Percentiles rank a stretch among this genome's conserved stretches.
phyloP scores from a whole-genome alignment of 441 rosid species.

The Brassica hybrid region DNA sequence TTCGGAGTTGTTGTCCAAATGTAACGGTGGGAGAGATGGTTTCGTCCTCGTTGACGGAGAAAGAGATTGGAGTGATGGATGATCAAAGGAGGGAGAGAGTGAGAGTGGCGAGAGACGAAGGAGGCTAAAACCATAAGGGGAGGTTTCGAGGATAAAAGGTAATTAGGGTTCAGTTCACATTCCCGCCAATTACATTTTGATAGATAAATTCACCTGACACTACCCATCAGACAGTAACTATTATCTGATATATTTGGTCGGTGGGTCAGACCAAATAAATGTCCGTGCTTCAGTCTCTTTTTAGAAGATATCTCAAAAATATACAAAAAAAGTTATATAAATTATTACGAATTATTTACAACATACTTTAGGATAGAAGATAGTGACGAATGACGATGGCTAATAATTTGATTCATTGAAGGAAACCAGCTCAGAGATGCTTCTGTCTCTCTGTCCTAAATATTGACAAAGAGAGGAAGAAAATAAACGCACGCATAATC shows the following conservation, averaged over 20 bases:
- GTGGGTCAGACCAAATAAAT: too few relatives aligned
- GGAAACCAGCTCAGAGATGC: conserved; percentile 32
- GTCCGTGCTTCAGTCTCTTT: too few relatives aligned
- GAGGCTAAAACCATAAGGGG: conserved; percentile 19
- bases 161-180: conserved; percentile 25
- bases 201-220: too few relatives aligned
- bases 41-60: conserved; percentile 1
- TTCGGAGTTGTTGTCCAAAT: conserved; percentile 1
- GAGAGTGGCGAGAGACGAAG: background rate
- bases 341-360: conserved; percentile 30
- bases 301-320: too few relatives aligned
- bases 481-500: background rate
- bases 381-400: conserved; percentile 17
- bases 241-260: too few relatives aligned
- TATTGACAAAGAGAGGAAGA: conserved; percentile 3
- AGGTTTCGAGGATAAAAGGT: background rate
- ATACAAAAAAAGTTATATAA: background rate
- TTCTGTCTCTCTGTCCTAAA: conserved; percentile 17
- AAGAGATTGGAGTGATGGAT: background rate
- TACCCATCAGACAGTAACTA: too few relatives aligned
- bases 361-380: background rate
- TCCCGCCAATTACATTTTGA: conserved; percentile 27
- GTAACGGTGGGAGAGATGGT: background rate
- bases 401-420: conserved; percentile 19
- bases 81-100: conserved; percentile 3